Evolutionary conservation across 345 rosid species (phyloP).

Genomic region (Eucalyptus pumila): DNA sequence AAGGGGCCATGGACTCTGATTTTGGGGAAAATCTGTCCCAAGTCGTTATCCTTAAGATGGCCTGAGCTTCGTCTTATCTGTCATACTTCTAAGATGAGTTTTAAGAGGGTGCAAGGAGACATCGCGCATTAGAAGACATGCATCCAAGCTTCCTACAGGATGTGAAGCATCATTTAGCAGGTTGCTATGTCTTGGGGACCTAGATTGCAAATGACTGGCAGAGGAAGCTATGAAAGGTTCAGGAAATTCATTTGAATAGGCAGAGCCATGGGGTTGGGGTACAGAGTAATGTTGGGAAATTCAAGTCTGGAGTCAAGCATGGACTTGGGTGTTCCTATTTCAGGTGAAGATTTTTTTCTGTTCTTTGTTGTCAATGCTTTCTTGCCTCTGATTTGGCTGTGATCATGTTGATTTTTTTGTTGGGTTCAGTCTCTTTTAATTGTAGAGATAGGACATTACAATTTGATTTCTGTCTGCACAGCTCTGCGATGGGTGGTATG

Average conservation of each 20-base stretch:
- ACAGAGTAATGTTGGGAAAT: constrained; percentile 61
- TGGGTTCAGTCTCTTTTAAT: not conserved
- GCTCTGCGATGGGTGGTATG: fast-evolving
- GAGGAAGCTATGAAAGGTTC: not conserved
- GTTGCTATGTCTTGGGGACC: not conserved
- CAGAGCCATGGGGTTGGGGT: constrained; percentile 80
- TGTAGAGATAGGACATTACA: not conserved
- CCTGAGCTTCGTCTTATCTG: not conserved
- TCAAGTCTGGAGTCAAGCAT: constrained; percentile 80
- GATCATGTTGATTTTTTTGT: not conserved
- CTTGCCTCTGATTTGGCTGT: not conserved
- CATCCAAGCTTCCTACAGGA: not conserved
- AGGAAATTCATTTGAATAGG: constrained; percentile 11
- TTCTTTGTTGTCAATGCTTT: not conserved
- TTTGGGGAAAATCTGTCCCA: not conserved
- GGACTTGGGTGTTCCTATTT: constrained; percentile 87
- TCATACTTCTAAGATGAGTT: not conserved
- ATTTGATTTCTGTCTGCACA: not conserved
- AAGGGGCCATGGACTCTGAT: not conserved
- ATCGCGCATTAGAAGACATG: not conserved
- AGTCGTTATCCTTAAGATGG: not conserved
- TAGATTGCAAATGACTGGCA: not conserved
- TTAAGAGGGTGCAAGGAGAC: not conserved
- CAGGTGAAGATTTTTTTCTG: constrained; percentile 24
- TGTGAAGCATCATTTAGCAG: not conserved